Conservation (phyloP, 2,329 filamentous ascomycete genomes). For the Aspergillus intermedius region DNA sequence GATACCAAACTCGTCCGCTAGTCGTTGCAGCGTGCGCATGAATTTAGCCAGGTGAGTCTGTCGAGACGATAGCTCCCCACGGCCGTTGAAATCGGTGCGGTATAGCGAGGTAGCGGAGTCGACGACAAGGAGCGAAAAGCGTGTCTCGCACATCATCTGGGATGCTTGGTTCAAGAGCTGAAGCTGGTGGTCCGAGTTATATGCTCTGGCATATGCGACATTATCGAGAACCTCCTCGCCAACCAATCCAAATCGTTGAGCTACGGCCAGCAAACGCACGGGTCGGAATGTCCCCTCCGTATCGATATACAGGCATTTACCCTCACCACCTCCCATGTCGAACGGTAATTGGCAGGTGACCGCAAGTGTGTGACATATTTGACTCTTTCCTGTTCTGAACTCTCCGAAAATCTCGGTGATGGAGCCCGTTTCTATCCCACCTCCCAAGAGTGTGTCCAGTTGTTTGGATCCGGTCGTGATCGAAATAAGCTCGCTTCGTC, state of each 20-base stretch:
- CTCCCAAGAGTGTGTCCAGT: slow-evolving; percentile 86
- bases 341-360: slow-evolving; percentile 97
- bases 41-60: slow-evolving; percentile 55
- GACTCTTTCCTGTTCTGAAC: slow-evolving; percentile 95
- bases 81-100: slow-evolving; percentile 92
- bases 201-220: slow-evolving; percentile 93
- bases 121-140: slow-evolving; percentile 91
- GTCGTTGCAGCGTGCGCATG: slow-evolving; percentile 42
- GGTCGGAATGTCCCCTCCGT: slow-evolving; percentile 96
- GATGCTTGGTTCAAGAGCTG: slow-evolving; percentile 91
- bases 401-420: slow-evolving; percentile 98
- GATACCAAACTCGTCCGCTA: slow-evolving; percentile 77
- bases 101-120: slow-evolving; percentile 95
- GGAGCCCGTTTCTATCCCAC: slow-evolving; percentile 92
- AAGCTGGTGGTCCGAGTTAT: slow-evolving; percentile 97
- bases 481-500: slow-evolving; percentile 92
- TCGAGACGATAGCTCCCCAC: slow-evolving; percentile 88
- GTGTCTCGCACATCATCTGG: slow-evolving; percentile 98
- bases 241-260: slow-evolving; percentile 86
- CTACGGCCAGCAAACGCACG: slow-evolving; percentile 82
- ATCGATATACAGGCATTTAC: slow-evolving; percentile 97
- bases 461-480: slow-evolving; percentile 98
- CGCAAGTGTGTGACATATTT: slow-evolving; percentile 96
- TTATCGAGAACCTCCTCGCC: slow-evolving; percentile 98
- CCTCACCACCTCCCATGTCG: slow-evolving; percentile 97